These are phyloP conservation scores for Pterocarpus santalinus DNA, from an alignment of 306 rosid species.

Conservation along the genomic window DNA sequence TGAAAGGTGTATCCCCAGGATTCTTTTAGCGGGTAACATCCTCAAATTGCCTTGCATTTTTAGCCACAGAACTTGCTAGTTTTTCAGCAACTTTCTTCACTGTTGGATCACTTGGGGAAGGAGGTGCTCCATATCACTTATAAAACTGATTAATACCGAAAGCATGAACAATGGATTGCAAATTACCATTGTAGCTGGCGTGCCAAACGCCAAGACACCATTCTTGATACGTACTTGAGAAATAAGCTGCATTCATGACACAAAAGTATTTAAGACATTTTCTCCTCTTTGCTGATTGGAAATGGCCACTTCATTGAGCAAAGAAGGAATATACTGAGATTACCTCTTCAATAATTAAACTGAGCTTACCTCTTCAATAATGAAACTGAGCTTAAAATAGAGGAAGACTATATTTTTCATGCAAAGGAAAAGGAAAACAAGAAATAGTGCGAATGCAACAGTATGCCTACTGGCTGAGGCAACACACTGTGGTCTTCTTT, in stretches of 20 bases:
- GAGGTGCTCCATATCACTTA: conserved; percentile 99
- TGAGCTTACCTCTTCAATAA: conserved; percentile 39
- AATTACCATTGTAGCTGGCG: conserved; percentile 98
- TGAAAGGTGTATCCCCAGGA: conserved; percentile 95
- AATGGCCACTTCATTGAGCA: conserved; percentile 55
- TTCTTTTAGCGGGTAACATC: conserved; percentile 97
- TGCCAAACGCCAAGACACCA: conserved; percentile 84
- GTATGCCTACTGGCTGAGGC: conserved; percentile 28
- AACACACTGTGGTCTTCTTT: conserved; percentile 30
- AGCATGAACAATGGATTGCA: conserved; percentile 99
- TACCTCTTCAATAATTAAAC: conserved; percentile 59
- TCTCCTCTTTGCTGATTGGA: conserved; percentile 71
- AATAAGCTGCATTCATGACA: conserved; percentile 98
- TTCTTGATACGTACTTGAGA: conserved; percentile 87
- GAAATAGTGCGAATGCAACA: conserved; percentile 12
- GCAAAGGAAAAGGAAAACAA: conserved; percentile 23
- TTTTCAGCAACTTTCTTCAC: conserved; percentile 99
- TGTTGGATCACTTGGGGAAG: conserved; percentile 97
- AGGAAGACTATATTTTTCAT: conserved; percentile 39
- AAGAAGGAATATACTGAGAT: conserved; percentile 55
- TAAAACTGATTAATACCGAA: conserved; percentile 98
- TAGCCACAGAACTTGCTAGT: conserved; percentile 99
- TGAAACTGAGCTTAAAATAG: conserved; percentile 44
- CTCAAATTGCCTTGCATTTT: conserved; percentile 98
- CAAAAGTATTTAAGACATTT: conserved; percentile 87